A percentile compares a stretch with the other conserved stretches of the same genome.
Conservation (phyloP, 768 basidiomycete species). For the Pholiota conissans region DNA sequence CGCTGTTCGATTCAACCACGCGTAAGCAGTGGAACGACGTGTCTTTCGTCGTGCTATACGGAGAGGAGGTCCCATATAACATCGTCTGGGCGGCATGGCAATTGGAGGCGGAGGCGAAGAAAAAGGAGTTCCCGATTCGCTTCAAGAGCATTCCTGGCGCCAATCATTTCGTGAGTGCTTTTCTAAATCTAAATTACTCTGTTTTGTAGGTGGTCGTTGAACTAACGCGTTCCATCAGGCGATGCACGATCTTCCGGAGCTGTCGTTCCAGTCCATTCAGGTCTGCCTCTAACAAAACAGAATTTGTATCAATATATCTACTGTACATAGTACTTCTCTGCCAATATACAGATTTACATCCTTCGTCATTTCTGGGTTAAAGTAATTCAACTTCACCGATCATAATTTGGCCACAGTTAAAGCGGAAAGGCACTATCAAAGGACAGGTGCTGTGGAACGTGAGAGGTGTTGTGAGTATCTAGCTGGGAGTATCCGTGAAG, state of each 20-base stretch:
- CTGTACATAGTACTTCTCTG: too few relatives aligned
- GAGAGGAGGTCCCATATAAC: constrained; percentile 12
- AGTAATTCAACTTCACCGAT: too few relatives aligned
- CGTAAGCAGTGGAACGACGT: constrained; percentile 5
- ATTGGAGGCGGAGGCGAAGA: constrained; percentile 11
- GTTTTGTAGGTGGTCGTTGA: too few relatives aligned
- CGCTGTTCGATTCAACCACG: constrained; percentile 4
- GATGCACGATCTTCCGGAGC: constrained; percentile 2
- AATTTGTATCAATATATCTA: background rate
- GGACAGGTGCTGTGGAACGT: too few relatives aligned
- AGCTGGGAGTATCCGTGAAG: too few relatives aligned
- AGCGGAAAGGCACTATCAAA: too few relatives aligned
- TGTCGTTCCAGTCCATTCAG: background rate
- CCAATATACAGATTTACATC: background rate
- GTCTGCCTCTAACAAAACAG: background rate
- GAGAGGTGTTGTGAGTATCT: too few relatives aligned
- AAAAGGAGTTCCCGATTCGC: constrained; percentile 7
- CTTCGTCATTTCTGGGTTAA: too few relatives aligned
- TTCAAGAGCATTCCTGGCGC: constrained; percentile 14
- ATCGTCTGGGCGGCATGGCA: constrained; percentile 16
- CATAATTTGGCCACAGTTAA: too few relatives aligned
- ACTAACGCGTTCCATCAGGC: background rate
- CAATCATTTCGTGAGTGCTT: constrained; percentile 16
- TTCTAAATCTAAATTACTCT: background rate
- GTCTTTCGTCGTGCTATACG: constrained; percentile 12